These are phyloP conservation scores for Populus ilicifolia DNA, from an alignment of 345 rosid species.

Conservation along the genomic window DNA sequence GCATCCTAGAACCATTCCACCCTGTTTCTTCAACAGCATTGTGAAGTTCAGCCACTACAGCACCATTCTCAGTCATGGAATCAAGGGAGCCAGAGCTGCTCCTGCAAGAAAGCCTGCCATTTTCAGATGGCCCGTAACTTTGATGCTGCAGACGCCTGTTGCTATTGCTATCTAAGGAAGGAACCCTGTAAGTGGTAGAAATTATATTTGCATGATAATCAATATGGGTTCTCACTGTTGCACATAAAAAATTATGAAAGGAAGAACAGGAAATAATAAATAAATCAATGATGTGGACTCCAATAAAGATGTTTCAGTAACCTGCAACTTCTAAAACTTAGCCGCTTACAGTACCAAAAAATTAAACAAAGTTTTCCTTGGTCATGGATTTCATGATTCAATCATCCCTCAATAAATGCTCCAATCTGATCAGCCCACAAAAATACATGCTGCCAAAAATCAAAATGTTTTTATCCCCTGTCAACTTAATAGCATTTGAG, in stretches of 20 bases:
- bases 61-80: constrained; percentile 21
- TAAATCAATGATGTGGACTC: background rate
- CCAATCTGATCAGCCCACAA: no score
- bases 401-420: background rate
- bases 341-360: background rate
- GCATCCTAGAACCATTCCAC: constrained; percentile 32
- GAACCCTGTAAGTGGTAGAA: constrained; percentile 26
- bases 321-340: background rate
- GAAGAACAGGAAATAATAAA: background rate
- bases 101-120: constrained; percentile 28
- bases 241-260: background rate
- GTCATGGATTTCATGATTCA: background rate
- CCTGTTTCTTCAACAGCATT: constrained; percentile 32
- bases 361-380: background rate
- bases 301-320: background rate
- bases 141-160: constrained; percentile 33
- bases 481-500: background rate
- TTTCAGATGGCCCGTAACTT: constrained; percentile 36
- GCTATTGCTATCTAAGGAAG: constrained; percentile 27
- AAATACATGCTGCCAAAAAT: background rate
- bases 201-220: background rate
- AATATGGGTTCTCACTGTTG: background rate
- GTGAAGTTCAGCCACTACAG: constrained; percentile 24
- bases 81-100: constrained; percentile 42
- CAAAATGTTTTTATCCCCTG: background rate